Evolutionary conservation across 75 land plant genomes (phyloP), one percentile per base, ranked within the genome.

Genomic region (Larix kaempferi): DNA sequence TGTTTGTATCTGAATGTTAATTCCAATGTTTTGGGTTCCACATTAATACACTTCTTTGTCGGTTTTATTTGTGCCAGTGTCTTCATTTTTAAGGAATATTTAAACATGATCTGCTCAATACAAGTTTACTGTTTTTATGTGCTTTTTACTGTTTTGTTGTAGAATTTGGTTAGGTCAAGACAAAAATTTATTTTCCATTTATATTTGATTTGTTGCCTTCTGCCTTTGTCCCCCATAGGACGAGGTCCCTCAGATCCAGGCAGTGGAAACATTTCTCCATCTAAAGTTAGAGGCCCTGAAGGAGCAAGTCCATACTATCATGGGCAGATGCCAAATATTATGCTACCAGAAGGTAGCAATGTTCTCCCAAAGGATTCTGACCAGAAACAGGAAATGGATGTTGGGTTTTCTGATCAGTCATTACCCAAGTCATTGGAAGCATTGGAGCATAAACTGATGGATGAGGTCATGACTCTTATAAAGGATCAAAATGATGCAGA

Each of bases 401-500:
- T 74, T 72, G 83, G 81, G 2, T 82, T 79, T 75, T 86, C 82
- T 59, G 84, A 85, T 19, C 58, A 54, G 33, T 57, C 69, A 6
- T 15, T 72, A n/a, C 81, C 87, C 29, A 74, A 78, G 5, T 84
- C 87, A 55, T 79, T 90, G 64, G 93, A 92, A 76, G 81, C 82
- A 41, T 86, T 92, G 17, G 93, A 92, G 59, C 81, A 90, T 71
- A 87, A 84, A 75, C 91, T 92, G 57, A 64, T 79, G 74, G 81
- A 92, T 71, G 94, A 92, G 19, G 79, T 86, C 6, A 77, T 76
- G 79, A 85, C 88, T 59, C 76, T 92, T 26, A 80, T 74, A 59
- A 92, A 84, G 79, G 92, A 90, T 71, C 93, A 86, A 22, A 81
- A 78, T 26, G 87, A 87, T 74, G 93, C 88, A 49, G 94, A 90